Base-by-base conservation (phyloP, 169 alveolate species). In the Plasmodium ovale region DNA sequence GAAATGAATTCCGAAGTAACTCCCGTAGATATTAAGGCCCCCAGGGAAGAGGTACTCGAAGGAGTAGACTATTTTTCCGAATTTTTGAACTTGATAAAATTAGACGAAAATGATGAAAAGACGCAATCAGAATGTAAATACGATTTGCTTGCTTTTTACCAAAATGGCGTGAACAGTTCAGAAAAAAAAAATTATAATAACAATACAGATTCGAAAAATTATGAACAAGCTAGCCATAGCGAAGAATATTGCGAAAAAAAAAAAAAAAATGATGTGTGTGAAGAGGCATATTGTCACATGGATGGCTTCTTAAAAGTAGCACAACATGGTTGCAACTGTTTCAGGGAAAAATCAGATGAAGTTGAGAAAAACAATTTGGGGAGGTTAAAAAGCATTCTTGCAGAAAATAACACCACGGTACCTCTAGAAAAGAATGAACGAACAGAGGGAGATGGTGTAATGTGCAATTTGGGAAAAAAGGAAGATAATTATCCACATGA, bases 191-290 rank as follows among this genome's bases (percentile, higher is more conserved):
- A n/a, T n/a, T n/a, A n/a, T n/a, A n/a, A n/a, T n/a, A n/a, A n/a
- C n/a, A n/a, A 77, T 14, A 21, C 12, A 14, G 25, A 16, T 62
- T 25, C 35, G 12, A 54, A 42, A 64, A 77, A 77, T 60, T 54
- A 60, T 77, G 74, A 77, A 44, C 64, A 21, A 59, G 72, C 71
- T 72, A 72, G 87, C 87, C 51, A 72, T 42, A 77, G 29, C n/a
- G 44, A 37, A 60, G 69, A 0, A 54, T 16, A 53, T 39, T 21
- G 47, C 35, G 74, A 44, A 54, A 29, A 42, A 42, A 29, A 27
- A 44, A 60, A 77, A 60, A 60, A 77, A 29, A 54, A 31, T 12
- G 6, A 3, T 29, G 87, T 72, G 65, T 19, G 35, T 19, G 49
- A 35, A 25, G 51, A 49, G 19, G 5, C 25, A 49, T 47, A 21